Percentiles rank a stretch among this genome's conserved stretches.
phyloP scores from a whole-genome alignment of 1,284 basidiomycete species.

The Apiotrichum montevideense region DNA sequence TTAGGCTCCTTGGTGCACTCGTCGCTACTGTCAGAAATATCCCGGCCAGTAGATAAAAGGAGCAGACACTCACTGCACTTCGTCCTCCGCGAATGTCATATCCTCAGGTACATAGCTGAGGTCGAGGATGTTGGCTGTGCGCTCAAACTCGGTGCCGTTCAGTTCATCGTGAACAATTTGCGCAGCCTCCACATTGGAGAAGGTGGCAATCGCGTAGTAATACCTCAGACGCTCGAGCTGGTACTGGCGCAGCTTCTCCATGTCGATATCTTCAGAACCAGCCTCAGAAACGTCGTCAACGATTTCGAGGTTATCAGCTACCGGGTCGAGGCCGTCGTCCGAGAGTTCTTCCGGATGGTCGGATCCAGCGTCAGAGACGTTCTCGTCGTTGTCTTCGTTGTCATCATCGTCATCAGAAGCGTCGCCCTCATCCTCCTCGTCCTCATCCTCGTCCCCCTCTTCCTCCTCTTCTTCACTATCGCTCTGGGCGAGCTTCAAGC shows the following conservation, averaged over 20 bases:
- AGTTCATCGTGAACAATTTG: slow-evolving; percentile 78
- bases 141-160: slow-evolving; percentile 92
- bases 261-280: slow-evolving; percentile 63
- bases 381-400: slow-evolving; percentile 48
- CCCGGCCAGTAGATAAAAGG: not conserved
- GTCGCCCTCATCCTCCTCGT: slow-evolving; percentile 31
- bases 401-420: slow-evolving; percentile 46
- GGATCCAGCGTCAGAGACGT: slow-evolving; percentile 29
- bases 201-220: slow-evolving; percentile 93
- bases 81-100: slow-evolving; percentile 81
- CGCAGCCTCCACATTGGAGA: slow-evolving; percentile 72
- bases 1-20: slow-evolving; percentile 66
- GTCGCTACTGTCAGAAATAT: slow-evolving; percentile 54
- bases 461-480: slow-evolving; percentile 20
- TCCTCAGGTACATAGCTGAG: slow-evolving; percentile 88
- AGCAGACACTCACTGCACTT: slow-evolving; percentile 52
- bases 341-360: slow-evolving; percentile 51
- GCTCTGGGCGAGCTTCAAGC: slow-evolving; percentile 10
- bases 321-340: slow-evolving; percentile 17
- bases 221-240: slow-evolving; percentile 94
- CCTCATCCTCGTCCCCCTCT: slow-evolving; percentile 20
- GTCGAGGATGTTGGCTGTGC: slow-evolving; percentile 94
- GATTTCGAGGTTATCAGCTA: slow-evolving; percentile 34
- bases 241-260: slow-evolving; percentile 82
- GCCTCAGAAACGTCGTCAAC: slow-evolving; percentile 33